phyloP scores from a whole-genome alignment of 148 eudicot genomes.

The Cornus suecica region DNA sequence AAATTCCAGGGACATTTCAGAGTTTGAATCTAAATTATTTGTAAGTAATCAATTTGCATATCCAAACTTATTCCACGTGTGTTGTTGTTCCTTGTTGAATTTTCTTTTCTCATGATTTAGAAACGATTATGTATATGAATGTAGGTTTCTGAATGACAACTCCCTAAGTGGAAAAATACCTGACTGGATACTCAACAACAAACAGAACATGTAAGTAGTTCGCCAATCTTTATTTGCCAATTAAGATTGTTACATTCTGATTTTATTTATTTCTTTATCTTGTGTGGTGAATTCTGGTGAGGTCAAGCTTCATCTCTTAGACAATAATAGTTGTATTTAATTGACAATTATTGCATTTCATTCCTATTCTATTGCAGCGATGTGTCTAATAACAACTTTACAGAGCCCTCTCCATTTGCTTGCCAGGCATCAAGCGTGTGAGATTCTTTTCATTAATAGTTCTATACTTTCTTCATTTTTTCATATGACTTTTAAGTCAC shows the following conservation, averaged over 20 bases:
- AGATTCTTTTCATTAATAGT: constrained; percentile 14
- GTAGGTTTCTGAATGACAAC: constrained; percentile 61
- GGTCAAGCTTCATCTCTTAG: neutral
- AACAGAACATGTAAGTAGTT: constrained; percentile 20
- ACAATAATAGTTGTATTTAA: neutral
- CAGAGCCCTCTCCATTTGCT: constrained; percentile 21
- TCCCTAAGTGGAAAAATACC: constrained; percentile 57
- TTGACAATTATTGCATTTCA: neutral
- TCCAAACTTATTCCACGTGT: neutral
- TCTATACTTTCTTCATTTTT: neutral
- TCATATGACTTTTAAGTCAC: neutral
- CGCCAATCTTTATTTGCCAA: neutral
- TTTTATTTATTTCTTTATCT: neutral
- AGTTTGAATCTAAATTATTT: constrained; percentile 22
- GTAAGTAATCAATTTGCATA: constrained; percentile 27
- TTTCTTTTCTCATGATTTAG: neutral
- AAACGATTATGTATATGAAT: neutral
- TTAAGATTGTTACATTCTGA: neutral
- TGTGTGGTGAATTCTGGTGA: neutral
- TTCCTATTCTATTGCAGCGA: constrained; percentile 45
- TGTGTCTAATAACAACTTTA: constrained; percentile 70
- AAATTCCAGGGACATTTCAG: constrained; percentile 31
- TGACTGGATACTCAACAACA: constrained; percentile 40
- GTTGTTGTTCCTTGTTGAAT: neutral
- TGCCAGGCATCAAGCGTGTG: constrained; percentile 58